phyloP scores from a whole-genome alignment of 1,139 yeast genomes.

The Pichia terricola region DNA sequence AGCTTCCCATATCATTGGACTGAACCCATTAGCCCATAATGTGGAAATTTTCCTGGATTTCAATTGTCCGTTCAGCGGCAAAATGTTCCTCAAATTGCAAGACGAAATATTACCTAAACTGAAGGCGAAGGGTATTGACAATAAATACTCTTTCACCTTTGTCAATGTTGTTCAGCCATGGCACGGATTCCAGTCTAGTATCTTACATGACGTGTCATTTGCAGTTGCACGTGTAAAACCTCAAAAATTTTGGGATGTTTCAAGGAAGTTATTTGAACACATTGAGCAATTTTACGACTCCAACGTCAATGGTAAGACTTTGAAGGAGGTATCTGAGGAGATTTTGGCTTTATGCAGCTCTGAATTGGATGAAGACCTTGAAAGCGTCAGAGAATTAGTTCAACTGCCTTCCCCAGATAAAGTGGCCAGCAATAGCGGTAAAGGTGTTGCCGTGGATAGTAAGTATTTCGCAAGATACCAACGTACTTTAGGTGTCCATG shows the following conservation, averaged over 20 bases:
- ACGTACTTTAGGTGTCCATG: slow-evolving; percentile 73
- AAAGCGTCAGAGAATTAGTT: slow-evolving; percentile 14
- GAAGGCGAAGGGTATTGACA: slow-evolving; percentile 34
- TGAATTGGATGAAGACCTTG: background rate
- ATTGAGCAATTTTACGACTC: slow-evolving; percentile 53
- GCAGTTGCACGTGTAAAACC: slow-evolving; percentile 58
- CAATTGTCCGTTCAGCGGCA: slow-evolving; percentile 68
- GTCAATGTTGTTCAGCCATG: slow-evolving; percentile 76
- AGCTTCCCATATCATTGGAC: slow-evolving; percentile 15
- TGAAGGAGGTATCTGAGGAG: slow-evolving; percentile 48
- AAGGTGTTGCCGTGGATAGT: slow-evolving; percentile 48
- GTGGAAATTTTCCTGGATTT: slow-evolving; percentile 66
- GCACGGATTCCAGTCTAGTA: slow-evolving; percentile 61
- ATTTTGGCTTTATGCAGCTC: slow-evolving; percentile 30
- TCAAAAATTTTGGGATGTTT: slow-evolving; percentile 54
- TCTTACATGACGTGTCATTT: slow-evolving; percentile 62
- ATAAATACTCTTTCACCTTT: slow-evolving; percentile 46
- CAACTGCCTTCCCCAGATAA: slow-evolving; percentile 20
- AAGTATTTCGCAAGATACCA: slow-evolving; percentile 67
- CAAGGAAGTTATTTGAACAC: slow-evolving; percentile 44
- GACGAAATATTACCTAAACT: slow-evolving; percentile 45
- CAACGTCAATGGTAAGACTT: slow-evolving; percentile 41
- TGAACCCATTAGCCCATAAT: slow-evolving; percentile 13
- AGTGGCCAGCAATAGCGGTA: slow-evolving; percentile 45
- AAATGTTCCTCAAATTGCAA: slow-evolving; percentile 48